A percentile compares a stretch with the other conserved stretches of the same genome.
phyloP scores from a whole-genome alignment of 352 stramenopile species.

The Globisporangium sylvaticum region DNA sequence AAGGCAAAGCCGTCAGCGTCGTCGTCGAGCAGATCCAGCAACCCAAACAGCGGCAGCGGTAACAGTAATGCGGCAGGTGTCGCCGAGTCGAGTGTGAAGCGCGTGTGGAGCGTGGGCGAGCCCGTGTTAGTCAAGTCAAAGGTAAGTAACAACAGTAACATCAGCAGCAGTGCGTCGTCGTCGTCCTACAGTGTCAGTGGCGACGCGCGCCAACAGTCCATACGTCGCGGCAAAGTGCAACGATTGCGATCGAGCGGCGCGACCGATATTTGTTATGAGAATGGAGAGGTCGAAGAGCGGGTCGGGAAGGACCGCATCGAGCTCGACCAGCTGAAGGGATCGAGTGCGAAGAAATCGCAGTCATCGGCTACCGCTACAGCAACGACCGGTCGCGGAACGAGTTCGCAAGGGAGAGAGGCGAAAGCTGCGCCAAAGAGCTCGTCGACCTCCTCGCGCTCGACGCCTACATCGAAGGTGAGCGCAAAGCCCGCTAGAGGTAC shows the following conservation, averaged over 20 bases:
- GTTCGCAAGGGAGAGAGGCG: neutral
- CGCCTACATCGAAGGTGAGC: neutral
- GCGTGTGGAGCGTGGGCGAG: constrained; percentile 24
- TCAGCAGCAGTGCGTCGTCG: neutral
- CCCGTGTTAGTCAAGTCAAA: constrained; percentile 25
- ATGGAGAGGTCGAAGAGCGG: constrained; percentile 43
- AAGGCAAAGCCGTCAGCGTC: constrained; percentile 12
- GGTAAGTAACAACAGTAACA: neutral
- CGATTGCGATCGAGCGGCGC: constrained; percentile 39
- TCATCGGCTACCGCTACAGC: neutral
- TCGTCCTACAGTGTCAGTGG: neutral
- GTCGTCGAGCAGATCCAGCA: constrained; percentile 1
- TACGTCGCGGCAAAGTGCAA: constrained; percentile 34
- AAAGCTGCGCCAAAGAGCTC: constrained; percentile 18
- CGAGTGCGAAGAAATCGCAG: constrained; percentile 2
- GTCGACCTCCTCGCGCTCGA: neutral
- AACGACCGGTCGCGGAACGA: neutral
- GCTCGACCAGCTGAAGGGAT: neutral
- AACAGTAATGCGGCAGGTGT: neutral
- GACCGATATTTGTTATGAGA: constrained; percentile 54
- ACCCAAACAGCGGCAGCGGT: neutral
- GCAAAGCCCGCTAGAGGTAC: constrained; percentile 4
- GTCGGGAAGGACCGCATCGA: constrained; percentile 37
- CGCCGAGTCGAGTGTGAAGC: neutral
- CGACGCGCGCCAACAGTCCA: constrained; percentile 12